Evolutionary conservation across 257 asterid species (phyloP), one percentile per base, ranked within the genome.

Genomic region (Przewalskia tangutica): DNA sequence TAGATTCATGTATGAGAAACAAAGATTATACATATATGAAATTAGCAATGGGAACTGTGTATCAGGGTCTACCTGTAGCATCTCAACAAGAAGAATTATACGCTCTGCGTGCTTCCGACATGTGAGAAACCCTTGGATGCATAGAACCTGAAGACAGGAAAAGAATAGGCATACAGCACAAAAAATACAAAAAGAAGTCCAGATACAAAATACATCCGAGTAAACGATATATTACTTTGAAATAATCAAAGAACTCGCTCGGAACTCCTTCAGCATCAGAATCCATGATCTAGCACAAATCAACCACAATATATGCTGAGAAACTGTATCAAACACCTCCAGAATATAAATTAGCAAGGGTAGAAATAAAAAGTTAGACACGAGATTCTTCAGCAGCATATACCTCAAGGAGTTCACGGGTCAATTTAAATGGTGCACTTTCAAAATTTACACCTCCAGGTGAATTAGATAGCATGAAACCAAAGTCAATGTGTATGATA

Each of bases 401-500:
- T 84, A 94, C 99, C 98, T 96, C 99, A 82, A 96, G 98, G 87
- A 96, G 98, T 83, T 96, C 99, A 50, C 99, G 99, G 81, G 99
- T 96, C 80, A 96, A 86, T 82, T 96, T 96, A 87, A 96, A 96
- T 46, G 99, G 99, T 11, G 99, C 99, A 86, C 99, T 96, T 86
- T 96, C 99, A 87, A 96, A 96, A 91, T 96, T 96, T 80, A 96
- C 99, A 88, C 99, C 99, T 27, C 99, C 99, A 67, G 99, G 99
- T 81, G 99, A 96, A 90, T 96, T 96, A 71, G 99, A 96, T 84
- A 96, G 98, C 99, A 96, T 94, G 89, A 96, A 96, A 84, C 99
- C 99, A 85, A 96, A 96, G 89, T 96, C 99, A 85, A 96, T 96
- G 85, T 96, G 99, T 87, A 96, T 96, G 82, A 96, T 91, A 90